Base-by-base conservation (phyloP, 1,284 basidiomycete species). In the Cutaneotrichosporon sp. region DNA sequence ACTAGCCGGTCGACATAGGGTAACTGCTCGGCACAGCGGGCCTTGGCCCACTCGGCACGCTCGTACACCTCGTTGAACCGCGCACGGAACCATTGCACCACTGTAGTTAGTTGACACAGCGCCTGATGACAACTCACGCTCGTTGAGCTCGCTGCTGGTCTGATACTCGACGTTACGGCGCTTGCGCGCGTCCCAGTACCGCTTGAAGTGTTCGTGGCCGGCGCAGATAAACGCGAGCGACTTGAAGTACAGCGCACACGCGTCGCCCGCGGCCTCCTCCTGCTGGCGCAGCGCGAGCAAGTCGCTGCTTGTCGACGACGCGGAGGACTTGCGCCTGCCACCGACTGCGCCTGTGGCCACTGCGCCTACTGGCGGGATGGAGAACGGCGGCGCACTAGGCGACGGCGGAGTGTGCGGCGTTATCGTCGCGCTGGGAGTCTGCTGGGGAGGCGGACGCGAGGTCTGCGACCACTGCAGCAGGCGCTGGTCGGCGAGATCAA, bases 401-500 rank as follows among this genome's bases (percentile, higher is more conserved):
- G 52, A 18, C 14, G 44, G 40, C 4, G 56, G 52, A 0, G 49
- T 7, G 47, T 50, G 56, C 23, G 36, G 44, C 0, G 50, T 53
- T 18, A 55, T 47, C 15, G 53, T 55, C n/a, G 57, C 53, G 14
- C 49, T 52, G 12, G 45, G n/a, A 9, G 45, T 21, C 18, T 37
- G 39, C 1, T 34, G 20, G 12, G 43, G 44, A 15, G 20, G 38
- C 3, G 55, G 30, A 30, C 43, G 46, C 12, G 43, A 34, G 15
- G 52, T 51, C 46, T 56, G 58, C 41, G 53, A 52, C 61, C 66
- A 67, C 13, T 83, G 84, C 50, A 88, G 84, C 58, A 94, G 86
- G 81, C 92, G 89, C 70, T 87, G 84, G 73, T 97, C 93, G 34
- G 89, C 94, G 81, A 93, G 93, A 60, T 89, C 86, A 49, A 87